Base-by-base conservation (phyloP, 2,329 filamentous ascomycete genomes). In the Knufia petricola region DNA sequence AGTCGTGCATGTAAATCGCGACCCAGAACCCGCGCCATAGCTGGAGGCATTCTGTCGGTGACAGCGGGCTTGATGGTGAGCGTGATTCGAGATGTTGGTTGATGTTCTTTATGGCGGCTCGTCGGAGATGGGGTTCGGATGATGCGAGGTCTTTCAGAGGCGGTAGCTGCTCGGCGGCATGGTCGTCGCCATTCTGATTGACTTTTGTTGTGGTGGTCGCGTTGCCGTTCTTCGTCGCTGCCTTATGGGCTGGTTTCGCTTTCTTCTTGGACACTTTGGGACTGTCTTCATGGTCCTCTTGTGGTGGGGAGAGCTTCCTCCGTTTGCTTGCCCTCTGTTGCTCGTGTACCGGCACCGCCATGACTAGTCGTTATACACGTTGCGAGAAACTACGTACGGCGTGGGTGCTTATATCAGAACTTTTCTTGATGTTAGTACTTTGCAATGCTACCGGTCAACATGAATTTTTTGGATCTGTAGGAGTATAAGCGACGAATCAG, bases 1-100 rank as follows among this genome's bases (percentile, higher is more conserved):
- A 56, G 41, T 59, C 57, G 50, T 59, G 56, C 57, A 59, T 59
- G 51, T 56, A 60, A 2, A 60, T 45, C 13, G 51, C 51, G 20
- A 59, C 51, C 38, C 54, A 58, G n/a, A 60, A 40, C 4, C 53
- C 56, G 4, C 53, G 54, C 58, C 58, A 60, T 21, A 59, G 44
- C 39, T 59, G 57, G 13, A 59, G 52, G 48, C 49, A 51, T 47
- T 60, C 49, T 3, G 48, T 56, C 10, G 26, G n/a, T 17, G 56
- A 54, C 2, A 57, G 28, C 40, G 48, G 53, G n/a, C 40, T 38
- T 26, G 48, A 52, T 20, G 48, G 10, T 3, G 31, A 30, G 3
- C 51, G 54, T 4, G 51, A 49, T 15, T 52, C 31, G 10, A 60
- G 46, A 41, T 55, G 54, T 4, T 45, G 28, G 3, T 51, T 37